Conservation (phyloP, 805 yeast species). For the Candida broadrunensis region DNA sequence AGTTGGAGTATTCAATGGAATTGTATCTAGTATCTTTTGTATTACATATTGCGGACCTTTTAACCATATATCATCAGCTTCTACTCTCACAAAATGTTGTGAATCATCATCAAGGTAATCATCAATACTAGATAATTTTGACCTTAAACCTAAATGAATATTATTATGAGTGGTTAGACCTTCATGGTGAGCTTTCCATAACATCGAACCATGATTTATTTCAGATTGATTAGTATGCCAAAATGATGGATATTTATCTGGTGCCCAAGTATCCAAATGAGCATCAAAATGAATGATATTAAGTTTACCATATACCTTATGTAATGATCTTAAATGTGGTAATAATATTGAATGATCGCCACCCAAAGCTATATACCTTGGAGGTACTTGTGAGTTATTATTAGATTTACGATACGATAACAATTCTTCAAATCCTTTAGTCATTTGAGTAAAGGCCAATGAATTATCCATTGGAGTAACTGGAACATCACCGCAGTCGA, state of each 20-base stretch:
- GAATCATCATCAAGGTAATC: constrained; percentile 66
- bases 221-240: constrained; percentile 58
- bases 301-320: constrained; percentile 60
- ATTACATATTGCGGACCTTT: constrained; percentile 62
- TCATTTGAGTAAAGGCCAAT: constrained; percentile 53
- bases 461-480: constrained; percentile 58
- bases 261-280: constrained; percentile 80
- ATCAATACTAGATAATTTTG: constrained; percentile 62
- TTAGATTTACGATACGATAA: constrained; percentile 36
- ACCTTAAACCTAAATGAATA: constrained; percentile 74
- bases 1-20: constrained; percentile 65
- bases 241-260: constrained; percentile 63
- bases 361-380: constrained; percentile 69
- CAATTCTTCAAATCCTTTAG: constrained; percentile 53
- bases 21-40: constrained; percentile 46
- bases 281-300: constrained; percentile 83
- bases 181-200: constrained; percentile 76
- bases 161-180: constrained; percentile 59
- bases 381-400: constrained; percentile 34
- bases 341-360: constrained; percentile 80
- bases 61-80: constrained; percentile 71
- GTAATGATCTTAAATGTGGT: constrained; percentile 67
- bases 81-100: constrained; percentile 67
- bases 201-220: constrained; percentile 82
- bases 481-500: constrained; percentile 60